phyloP scores from a whole-genome alignment of 805 yeast species.

The Ogataea degrootiae region DNA sequence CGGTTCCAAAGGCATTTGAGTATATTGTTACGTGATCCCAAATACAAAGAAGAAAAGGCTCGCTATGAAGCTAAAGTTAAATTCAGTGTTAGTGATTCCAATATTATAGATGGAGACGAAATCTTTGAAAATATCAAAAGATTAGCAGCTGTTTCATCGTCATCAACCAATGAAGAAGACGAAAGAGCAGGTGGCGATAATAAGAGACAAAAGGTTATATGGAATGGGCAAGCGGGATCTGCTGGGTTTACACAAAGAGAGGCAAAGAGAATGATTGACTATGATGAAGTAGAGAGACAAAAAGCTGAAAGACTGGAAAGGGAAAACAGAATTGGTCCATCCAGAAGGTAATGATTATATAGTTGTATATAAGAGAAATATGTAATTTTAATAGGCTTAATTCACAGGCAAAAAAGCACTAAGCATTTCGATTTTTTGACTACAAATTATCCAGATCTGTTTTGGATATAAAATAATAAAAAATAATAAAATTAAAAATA shows the following conservation, averaged over 20 bases:
- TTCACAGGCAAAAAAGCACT: no score
- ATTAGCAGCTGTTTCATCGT: constrained; percentile 9
- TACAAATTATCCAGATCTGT: background rate
- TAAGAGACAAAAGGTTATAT: constrained; percentile 27
- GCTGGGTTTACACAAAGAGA: constrained; percentile 18
- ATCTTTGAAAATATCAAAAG: constrained; percentile 59
- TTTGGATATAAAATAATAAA: background rate
- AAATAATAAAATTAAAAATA: constrained; percentile 9
- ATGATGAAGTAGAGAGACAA: constrained; percentile 22
- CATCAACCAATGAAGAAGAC: background rate
- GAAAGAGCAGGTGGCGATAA: background rate
- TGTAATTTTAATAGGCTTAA: background rate
- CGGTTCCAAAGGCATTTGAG: constrained; percentile 69
- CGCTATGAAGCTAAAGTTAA: constrained; percentile 55
- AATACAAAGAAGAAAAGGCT: constrained; percentile 63
- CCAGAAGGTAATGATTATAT: background rate
- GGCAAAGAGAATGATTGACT: constrained; percentile 14
- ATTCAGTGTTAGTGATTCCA: constrained; percentile 36
- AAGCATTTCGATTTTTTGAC: no score
- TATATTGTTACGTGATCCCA: constrained; percentile 69
- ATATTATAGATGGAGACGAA: constrained; percentile 27
- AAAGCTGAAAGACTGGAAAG: constrained; percentile 15
- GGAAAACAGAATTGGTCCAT: constrained; percentile 19
- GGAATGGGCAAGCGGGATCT: constrained; percentile 33
- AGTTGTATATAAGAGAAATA: background rate